These are phyloP conservation scores for Fusarium papillatum DNA, from an alignment of 2,329 filamentous ascomycete genomes.

Conservation along the genomic window DNA sequence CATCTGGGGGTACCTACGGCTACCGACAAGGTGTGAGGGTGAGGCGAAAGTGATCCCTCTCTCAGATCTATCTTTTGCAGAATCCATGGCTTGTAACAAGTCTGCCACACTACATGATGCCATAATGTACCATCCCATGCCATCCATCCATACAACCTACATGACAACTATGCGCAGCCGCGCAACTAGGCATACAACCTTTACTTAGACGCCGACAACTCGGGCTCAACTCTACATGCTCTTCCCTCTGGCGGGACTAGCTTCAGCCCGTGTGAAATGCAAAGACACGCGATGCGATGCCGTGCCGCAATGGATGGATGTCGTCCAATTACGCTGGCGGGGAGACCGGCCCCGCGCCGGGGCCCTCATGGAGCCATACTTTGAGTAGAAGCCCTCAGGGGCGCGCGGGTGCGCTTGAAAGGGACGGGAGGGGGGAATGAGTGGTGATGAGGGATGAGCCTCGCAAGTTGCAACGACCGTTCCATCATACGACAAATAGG, in stretches of 20 bases:
- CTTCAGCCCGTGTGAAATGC: constrained; percentile 26
- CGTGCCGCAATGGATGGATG: constrained; percentile 6
- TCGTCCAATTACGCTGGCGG: constrained; percentile 29
- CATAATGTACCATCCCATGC: not conserved
- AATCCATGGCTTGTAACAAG: not conserved
- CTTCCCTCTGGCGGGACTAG: not conserved
- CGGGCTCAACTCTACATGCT: not conserved
- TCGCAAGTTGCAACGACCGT: constrained; percentile 26
- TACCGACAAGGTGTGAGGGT: not conserved
- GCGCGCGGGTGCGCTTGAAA: constrained; percentile 7
- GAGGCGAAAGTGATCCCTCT: not conserved
- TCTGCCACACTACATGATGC: constrained; percentile 4
- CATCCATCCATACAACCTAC: not conserved
- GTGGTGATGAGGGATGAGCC: constrained; percentile 18
- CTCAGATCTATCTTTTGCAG: not conserved
- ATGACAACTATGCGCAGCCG: constrained; percentile 2
- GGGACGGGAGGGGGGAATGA: constrained; percentile 9
- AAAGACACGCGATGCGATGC: constrained; percentile 32
- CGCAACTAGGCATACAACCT: constrained; percentile 12
- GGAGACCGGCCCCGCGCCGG: constrained; percentile 27
- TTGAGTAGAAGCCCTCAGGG: constrained; percentile 13
- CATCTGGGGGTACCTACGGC: constrained; percentile 12
- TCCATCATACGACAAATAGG: constrained; percentile 41
- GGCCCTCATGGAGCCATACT: constrained; percentile 13
- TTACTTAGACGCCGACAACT: constrained; percentile 4